Evolutionary conservation across 2,329 filamentous ascomycete species (phyloP).

Genomic region (Alternaria alternata): DNA sequence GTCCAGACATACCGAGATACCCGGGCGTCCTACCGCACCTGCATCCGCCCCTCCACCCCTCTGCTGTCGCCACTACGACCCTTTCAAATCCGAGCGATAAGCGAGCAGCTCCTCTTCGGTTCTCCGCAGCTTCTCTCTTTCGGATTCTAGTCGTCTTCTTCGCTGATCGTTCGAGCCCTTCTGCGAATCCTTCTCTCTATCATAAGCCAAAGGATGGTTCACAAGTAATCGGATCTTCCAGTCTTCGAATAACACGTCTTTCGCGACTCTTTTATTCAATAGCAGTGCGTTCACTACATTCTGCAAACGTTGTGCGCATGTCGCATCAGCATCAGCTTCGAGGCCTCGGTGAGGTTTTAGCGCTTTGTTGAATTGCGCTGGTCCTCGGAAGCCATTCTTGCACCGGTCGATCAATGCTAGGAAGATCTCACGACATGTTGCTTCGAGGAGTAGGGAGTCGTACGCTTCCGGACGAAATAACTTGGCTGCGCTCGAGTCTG

Average conservation of each 20-base stretch:
- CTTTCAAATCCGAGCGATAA: background rate
- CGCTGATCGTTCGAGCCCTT: constrained; percentile 6
- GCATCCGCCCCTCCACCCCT: background rate
- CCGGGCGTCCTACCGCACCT: background rate
- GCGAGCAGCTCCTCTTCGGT: constrained; percentile 4
- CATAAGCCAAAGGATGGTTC: constrained; percentile 3
- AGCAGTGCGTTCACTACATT: background rate
- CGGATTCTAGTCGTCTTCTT: constrained; percentile 5
- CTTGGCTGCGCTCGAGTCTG: constrained; percentile 1
- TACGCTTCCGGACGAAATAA: background rate
- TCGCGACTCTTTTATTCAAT: constrained; percentile 2
- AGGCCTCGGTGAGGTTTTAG: constrained; percentile 6
- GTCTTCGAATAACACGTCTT: constrained; percentile 4
- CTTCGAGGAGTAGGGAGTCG: constrained; percentile 3
- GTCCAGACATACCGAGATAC: background rate
- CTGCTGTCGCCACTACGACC: background rate
- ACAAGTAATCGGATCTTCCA: constrained; percentile 8
- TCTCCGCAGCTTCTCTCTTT: constrained; percentile 1
- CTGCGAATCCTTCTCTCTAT: constrained; percentile 8
- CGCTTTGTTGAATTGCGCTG: constrained; percentile 9
- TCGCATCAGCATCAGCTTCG: background rate
- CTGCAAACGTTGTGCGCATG: background rate
- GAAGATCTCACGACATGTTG: constrained; percentile 6
- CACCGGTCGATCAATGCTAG: constrained; percentile 2
- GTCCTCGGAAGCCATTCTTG: constrained; percentile 7